Evolutionary conservation across 129 eudicot species (phyloP).

Genomic region (Pittosporum tobira): DNA sequence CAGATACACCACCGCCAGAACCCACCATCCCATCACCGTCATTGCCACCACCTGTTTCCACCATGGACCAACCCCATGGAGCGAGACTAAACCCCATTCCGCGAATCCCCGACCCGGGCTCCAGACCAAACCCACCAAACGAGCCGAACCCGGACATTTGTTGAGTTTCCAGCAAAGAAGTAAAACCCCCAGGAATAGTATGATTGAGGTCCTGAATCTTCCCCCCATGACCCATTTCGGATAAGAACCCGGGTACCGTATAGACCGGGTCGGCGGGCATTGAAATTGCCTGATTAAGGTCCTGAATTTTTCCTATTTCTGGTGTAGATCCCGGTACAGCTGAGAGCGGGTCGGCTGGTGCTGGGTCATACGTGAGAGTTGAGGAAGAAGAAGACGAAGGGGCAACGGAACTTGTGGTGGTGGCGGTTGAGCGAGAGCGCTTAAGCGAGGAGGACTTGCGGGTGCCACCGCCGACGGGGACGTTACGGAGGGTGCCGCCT

Average conservation of each 20-base stretch:
- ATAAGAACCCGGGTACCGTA: neutral
- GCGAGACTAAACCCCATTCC: neutral
- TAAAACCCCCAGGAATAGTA: neutral
- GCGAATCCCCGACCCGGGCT: neutral
- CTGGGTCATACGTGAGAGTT: neutral
- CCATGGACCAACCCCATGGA: slow-evolving; percentile 14
- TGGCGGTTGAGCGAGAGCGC: neutral
- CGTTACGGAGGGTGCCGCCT: slow-evolving; percentile 40
- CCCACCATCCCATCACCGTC: neutral
- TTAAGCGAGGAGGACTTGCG: slow-evolving; percentile 10
- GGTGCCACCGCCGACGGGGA: slow-evolving; percentile 29
- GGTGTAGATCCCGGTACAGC: neutral
- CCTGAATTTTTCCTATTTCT: neutral
- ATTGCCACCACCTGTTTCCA: slow-evolving; percentile 13
- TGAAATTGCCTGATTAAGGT: neutral
- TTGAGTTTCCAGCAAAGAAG: neutral
- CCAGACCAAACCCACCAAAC: slow-evolving; percentile 4
- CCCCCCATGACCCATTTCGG: neutral
- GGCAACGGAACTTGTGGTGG: neutral
- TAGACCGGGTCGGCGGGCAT: neutral
- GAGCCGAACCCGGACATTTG: neutral
- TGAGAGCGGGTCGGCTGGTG: neutral
- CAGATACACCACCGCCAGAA: slow-evolving; percentile 10
- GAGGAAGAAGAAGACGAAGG: neutral
- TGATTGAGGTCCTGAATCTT: neutral